Evolutionary conservation across 192 early-diverging fungal species (phyloP), one percentile per base, ranked within the genome.

Genomic region (Coemansia sp.): DNA sequence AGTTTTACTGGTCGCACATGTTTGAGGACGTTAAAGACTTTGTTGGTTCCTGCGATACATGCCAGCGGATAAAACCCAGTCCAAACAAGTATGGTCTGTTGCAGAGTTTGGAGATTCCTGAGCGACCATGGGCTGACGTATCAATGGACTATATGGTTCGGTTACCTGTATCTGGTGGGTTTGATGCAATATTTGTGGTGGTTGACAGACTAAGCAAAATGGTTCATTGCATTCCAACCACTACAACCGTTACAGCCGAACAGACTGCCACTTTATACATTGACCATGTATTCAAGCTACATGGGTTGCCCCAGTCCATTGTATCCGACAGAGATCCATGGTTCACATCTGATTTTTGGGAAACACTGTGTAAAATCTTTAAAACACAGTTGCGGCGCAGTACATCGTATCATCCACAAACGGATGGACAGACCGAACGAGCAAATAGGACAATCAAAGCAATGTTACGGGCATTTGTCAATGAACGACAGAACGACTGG

Each of bases 401-500:
- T 0, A 81, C 77, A 0, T 71, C 78, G 7, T 68, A 55, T 18
- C 74, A 83, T 61, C 77, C 69, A 1, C 71, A 81, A 43, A 79
- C 74, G 0, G 74, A 78, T 35, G 78, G 84, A 5, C 81, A 85
- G 20, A 81, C 74, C 0, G 78, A 85, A 59, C 12, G 66, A 3
- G 51, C 48, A 5, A 85, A 85, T 58, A 52, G 64, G 1, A 74
- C 54, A 4, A 23, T 84, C 0, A 71, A 85, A 53, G 63, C 70
- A 6, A 58, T 68, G 13, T 26, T 54, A 1, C 53, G 83, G 0
- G 55, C 52, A 4, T 84, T 53, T 20, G 57, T 70, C 12, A 64
- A 72, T 55, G 66, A 73, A 19, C 41, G 60, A 2, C 80, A 84
- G 54, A 32, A 47, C 12, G 45, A 87, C 67, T 87, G 87, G 85